These are phyloP conservation scores for Calocybe cyanea DNA, from an alignment of 768 basidiomycete genomes.

Conservation along the genomic window DNA sequence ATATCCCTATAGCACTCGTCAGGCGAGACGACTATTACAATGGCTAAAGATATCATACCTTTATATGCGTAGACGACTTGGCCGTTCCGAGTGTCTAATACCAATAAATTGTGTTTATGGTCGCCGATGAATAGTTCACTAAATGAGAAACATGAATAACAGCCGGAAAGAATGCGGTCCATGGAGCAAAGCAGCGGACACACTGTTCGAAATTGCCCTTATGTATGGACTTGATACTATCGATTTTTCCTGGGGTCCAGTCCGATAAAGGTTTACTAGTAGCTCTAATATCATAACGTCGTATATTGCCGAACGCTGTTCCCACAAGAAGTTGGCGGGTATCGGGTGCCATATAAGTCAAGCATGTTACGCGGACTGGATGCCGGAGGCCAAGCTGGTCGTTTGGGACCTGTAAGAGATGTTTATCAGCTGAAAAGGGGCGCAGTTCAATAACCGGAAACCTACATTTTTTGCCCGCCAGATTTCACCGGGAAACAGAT, in stretches of 20 bases:
- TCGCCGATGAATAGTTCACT: conserved; percentile 75
- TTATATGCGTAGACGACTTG: conserved; percentile 61
- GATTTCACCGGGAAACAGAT: conserved; percentile 65
- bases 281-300: conserved; percentile 73
- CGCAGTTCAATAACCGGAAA: background rate
- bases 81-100: conserved; percentile 70
- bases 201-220: conserved; percentile 64
- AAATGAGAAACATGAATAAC: conserved; percentile 6
- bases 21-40: background rate
- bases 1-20: conserved; percentile 45
- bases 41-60: conserved; percentile 33
- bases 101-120: conserved; percentile 55
- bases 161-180: too few species aligned
- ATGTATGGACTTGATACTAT: conserved; percentile 58
- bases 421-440: background rate
- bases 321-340: conserved; percentile 62
- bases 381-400: conserved; percentile 73
- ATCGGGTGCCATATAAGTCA: conserved; percentile 50
- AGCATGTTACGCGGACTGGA: conserved; percentile 70
- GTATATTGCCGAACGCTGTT: conserved; percentile 68
- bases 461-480: conserved; percentile 84
- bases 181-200: conserved; percentile 18
- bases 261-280: conserved; percentile 64
- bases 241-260: conserved; percentile 60
- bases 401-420: conserved; percentile 54